A percentile compares a stretch with the other conserved stretches of the same genome.
Evolutionary conservation across 495 filamentous ascomycete genomes (phyloP).

Genomic region (Penicillium roqueforti): DNA sequence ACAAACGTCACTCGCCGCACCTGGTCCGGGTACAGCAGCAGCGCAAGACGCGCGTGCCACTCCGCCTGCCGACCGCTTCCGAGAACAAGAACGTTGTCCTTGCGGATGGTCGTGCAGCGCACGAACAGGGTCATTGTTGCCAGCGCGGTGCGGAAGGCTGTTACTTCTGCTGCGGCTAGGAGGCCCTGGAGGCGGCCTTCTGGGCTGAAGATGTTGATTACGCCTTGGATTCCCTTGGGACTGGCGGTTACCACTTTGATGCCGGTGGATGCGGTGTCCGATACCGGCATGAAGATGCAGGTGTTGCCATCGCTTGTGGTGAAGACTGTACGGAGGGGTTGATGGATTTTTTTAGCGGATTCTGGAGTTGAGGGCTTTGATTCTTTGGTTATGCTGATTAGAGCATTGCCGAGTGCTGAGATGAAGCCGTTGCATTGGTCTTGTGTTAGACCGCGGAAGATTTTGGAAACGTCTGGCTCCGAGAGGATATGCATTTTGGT

Average conservation of each 20-base stretch:
- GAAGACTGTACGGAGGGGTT: conserved; percentile 72
- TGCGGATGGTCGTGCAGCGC: conserved; percentile 43
- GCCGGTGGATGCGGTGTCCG: conserved; percentile 50
- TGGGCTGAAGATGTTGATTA: conserved; percentile 71
- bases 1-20: conserved; percentile 72
- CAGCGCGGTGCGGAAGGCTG: conserved; percentile 90
- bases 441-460: conserved; percentile 34
- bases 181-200: conserved; percentile 69
- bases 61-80: conserved; percentile 86
- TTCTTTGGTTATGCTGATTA: conserved; percentile 31
- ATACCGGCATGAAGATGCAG: conserved; percentile 90
- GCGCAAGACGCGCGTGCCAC: conserved; percentile 82
- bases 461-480: conserved; percentile 33
- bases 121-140: conserved; percentile 70
- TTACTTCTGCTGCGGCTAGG: conserved; percentile 78
- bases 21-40: conserved; percentile 59
- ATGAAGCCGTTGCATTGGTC: conserved; percentile 36
- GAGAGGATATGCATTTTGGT: conserved; percentile 44
- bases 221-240: conserved; percentile 51
- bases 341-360: conserved; percentile 47
- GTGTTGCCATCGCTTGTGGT: conserved; percentile 61
- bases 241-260: conserved; percentile 61
- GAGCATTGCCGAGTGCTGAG: conserved; percentile 24
- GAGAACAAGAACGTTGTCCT: conserved; percentile 73
- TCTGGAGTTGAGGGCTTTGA: conserved; percentile 16